These are phyloP conservation scores for Parathielavia hyrcaniae DNA, from an alignment of 495 filamentous ascomycete genomes.

Conservation along the genomic window DNA sequence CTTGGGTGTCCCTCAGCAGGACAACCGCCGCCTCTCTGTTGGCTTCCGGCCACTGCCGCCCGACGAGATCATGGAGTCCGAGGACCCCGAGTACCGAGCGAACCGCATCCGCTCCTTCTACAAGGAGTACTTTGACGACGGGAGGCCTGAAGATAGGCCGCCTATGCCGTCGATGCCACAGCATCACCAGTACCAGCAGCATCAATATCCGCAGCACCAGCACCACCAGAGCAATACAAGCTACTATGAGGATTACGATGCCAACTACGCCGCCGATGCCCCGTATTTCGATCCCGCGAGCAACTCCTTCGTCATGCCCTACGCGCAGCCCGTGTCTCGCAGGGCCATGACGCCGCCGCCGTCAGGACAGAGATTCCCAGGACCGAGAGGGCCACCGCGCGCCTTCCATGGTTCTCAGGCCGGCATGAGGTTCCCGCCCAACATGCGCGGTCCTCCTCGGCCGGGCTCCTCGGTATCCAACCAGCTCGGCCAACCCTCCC, in stretches of 20 bases:
- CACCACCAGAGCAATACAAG: slow-evolving; percentile 35
- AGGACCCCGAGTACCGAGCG: slow-evolving; percentile 89
- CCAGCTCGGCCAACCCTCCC: slow-evolving; percentile 36
- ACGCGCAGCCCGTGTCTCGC: slow-evolving; percentile 73
- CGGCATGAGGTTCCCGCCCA: slow-evolving; percentile 31
- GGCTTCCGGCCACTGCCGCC: slow-evolving; percentile 90
- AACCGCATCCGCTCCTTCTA: slow-evolving; percentile 98
- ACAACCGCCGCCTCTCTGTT: slow-evolving; percentile 73
- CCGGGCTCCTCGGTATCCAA: slow-evolving; percentile 41
- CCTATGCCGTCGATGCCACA: slow-evolving; percentile 38
- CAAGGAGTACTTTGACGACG: slow-evolving; percentile 97
- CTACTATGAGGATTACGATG: slow-evolving; percentile 67
- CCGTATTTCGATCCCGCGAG: slow-evolving; percentile 69
- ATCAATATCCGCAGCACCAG: slow-evolving; percentile 12
- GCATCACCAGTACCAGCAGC: slow-evolving; percentile 30
- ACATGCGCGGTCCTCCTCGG: slow-evolving; percentile 36
- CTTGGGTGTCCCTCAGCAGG: slow-evolving; percentile 53
- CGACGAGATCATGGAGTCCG: slow-evolving; percentile 58
- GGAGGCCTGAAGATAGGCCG: slow-evolving; percentile 46
- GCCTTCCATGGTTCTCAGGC: slow-evolving; percentile 34
- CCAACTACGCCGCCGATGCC: slow-evolving; percentile 55
- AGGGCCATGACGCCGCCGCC: slow-evolving; percentile 98
- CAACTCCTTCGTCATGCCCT: slow-evolving; percentile 70
- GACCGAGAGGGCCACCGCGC: slow-evolving; percentile 33
- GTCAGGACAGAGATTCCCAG: slow-evolving; percentile 61